Conservation (phyloP, 768 basidiomycete genomes). For the Lepiota brunneoincarnata region DNA sequence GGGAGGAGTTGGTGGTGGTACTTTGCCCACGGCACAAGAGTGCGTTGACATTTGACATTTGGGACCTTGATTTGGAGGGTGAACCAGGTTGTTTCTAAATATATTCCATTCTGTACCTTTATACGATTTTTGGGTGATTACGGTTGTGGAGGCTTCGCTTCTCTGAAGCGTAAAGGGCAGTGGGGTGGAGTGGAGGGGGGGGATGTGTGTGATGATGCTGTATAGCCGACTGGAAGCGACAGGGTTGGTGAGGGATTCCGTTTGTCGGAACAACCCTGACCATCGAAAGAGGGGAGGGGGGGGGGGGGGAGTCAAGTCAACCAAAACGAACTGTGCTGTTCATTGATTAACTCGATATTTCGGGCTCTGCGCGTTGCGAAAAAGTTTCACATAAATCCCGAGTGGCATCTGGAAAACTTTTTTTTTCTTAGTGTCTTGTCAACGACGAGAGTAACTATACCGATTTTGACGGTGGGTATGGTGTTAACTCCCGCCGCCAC, state of each 20-base stretch:
- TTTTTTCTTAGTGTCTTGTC: background rate
- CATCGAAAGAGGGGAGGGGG: no score
- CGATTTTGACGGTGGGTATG: background rate
- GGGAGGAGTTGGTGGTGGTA: no score
- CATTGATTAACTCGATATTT: no score
- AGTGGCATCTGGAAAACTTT: background rate
- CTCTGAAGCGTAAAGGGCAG: no score
- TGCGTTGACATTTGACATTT: background rate
- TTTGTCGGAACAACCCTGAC: no score
- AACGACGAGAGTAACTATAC: background rate
- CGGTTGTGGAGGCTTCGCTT: background rate
- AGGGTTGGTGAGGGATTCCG: no score
- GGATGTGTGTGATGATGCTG: no score
- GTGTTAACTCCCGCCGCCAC: background rate
- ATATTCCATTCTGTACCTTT: background rate
- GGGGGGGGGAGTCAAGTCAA: no score
- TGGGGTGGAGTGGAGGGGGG: no score
- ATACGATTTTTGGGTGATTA: background rate
- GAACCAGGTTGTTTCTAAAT: conserved; percentile 10
- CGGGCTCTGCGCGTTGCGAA: no score
- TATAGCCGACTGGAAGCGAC: no score
- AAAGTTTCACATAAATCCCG: background rate
- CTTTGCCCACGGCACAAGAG: background rate
- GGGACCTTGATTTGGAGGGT: background rate
- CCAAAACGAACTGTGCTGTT: no score